Evolutionary conservation across 352 stramenopile genomes (phyloP), one percentile per base, ranked within the genome.

Genomic region (Globisporangium carolinianum): DNA sequence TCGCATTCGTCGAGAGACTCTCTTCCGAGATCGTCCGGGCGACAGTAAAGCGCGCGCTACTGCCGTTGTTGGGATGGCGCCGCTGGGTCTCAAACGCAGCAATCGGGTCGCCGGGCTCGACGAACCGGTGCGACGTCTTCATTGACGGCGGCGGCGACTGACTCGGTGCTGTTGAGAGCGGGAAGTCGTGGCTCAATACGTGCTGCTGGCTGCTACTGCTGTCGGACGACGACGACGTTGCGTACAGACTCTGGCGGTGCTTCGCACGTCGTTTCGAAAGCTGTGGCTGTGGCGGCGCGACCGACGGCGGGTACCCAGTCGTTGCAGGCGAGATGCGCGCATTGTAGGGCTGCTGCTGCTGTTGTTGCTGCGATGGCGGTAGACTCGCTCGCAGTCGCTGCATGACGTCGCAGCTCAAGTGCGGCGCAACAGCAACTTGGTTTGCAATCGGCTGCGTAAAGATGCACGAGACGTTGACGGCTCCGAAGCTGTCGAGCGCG

Each of bases 391-490:
- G 72, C 15, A 89, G 67, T 6, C 73, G 66, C 51, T 69, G 55
- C 48, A 86, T 57, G 38, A 89, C 62, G n/a, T 79, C 61, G n/a
- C 68, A 67, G 18, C 79, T 87, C 48, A 83, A 47, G 56, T 85
- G 80, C 50, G 60, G 36, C 1, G 66, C 59, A 5, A 18, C 37
- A 9, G 53, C 54, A 18, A 51, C 51, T 39, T 79, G 63, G 53
- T 67, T 77, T 15, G 68, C 55, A n/a, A 58, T 17, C 9, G 58
- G 60, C 54, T 84, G 69, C 12, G 70, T 48, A 8, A 76, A 62
- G 55, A 86, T 80, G 47, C 76, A 84, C n/a, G 78, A 84, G 14
- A 83, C 73, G 45, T 73, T 86, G 24, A 86, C 66, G 0, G 66
- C 60, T 3, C 56, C 66, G 10, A 66, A 45, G 0, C 68, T 66